Conservation (phyloP, 768 basidiomycete species). For the Clitopilus passeckerianus region DNA sequence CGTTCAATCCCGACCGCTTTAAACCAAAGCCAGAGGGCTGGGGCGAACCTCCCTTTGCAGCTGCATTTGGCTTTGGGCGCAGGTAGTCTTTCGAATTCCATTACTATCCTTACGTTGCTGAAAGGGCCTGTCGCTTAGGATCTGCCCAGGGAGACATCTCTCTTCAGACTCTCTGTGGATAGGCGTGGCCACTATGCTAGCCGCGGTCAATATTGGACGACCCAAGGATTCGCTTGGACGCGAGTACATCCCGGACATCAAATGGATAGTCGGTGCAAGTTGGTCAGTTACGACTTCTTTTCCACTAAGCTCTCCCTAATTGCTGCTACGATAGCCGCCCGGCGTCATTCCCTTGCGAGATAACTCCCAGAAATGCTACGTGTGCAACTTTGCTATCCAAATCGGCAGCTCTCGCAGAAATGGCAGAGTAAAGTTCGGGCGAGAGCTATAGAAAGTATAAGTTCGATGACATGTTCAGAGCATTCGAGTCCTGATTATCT, state of each 20-base stretch:
- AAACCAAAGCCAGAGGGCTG: slow-evolving; percentile 14
- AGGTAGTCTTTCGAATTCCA: slow-evolving; percentile 11
- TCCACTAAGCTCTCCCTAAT: no score
- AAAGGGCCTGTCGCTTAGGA: slow-evolving; percentile 13
- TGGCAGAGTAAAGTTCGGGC: no score
- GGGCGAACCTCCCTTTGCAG: slow-evolving; percentile 12
- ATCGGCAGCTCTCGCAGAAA: no score
- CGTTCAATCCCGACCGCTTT: slow-evolving; percentile 22
- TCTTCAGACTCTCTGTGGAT: slow-evolving; percentile 17
- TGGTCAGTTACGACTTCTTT: no score
- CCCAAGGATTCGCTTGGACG: neutral
- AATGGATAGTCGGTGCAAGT: slow-evolving; percentile 3
- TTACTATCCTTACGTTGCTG: neutral
- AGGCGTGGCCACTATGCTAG: slow-evolving; percentile 16
- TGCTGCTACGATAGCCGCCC: no score
- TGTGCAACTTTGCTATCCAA: no score
- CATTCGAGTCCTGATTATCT: no score
- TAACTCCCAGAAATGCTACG: no score
- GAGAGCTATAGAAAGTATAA: no score
- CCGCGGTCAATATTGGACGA: slow-evolving; percentile 5
- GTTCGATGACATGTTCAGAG: no score
- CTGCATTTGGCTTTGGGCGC: slow-evolving; percentile 30
- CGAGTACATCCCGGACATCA: neutral
- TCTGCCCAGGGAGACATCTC: slow-evolving; percentile 21
- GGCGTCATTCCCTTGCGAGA: no score